Conservation (phyloP, 2,329 filamentous ascomycete species). For the Fragosphaeria purpurea region DNA sequence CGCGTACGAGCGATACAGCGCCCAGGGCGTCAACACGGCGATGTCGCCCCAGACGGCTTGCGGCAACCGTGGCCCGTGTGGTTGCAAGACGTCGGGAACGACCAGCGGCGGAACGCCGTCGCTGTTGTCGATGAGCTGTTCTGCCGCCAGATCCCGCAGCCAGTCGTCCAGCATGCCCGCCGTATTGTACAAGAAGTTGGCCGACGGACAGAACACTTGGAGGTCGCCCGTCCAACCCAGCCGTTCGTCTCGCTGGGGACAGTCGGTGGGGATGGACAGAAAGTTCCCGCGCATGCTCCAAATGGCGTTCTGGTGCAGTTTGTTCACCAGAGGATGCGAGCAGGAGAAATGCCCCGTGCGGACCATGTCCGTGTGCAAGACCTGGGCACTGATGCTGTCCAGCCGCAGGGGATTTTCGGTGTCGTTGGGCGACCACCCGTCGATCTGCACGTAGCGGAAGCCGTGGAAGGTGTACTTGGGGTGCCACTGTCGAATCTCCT, state of each 20-base stretch:
- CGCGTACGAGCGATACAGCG: conserved; percentile 19
- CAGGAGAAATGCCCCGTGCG: conserved; percentile 40
- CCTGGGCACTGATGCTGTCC: conserved; percentile 18
- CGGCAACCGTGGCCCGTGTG: conserved; percentile 20
- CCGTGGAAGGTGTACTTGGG: conserved; percentile 43
- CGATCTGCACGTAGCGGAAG: conserved; percentile 31
- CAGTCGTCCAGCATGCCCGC: conserved; percentile 39
- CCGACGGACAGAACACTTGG: conserved; percentile 38
- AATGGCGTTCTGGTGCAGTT: conserved; percentile 42
- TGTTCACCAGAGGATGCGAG: conserved; percentile 41
- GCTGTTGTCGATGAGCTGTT: conserved; percentile 21
- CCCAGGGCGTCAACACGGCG: conserved; percentile 20
- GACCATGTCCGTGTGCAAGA: conserved; percentile 42
- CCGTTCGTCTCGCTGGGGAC: conserved; percentile 45
- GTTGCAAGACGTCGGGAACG: conserved; percentile 11
- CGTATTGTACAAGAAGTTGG: conserved; percentile 44
- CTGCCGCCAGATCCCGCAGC: conserved; percentile 35
- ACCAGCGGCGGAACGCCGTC: conserved; percentile 22
- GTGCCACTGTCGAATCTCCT: conserved; percentile 22
- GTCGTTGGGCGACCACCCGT: conserved; percentile 11
- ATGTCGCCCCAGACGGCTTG: conserved; percentile 21
- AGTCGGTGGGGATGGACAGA: conserved; percentile 46
- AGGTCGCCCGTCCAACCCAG: conserved; percentile 44
- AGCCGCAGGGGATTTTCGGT: conserved; percentile 24
- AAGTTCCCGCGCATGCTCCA: conserved; percentile 54